phyloP scores from a whole-genome alignment of 345 rosid genomes.

The Gossypium australe region DNA sequence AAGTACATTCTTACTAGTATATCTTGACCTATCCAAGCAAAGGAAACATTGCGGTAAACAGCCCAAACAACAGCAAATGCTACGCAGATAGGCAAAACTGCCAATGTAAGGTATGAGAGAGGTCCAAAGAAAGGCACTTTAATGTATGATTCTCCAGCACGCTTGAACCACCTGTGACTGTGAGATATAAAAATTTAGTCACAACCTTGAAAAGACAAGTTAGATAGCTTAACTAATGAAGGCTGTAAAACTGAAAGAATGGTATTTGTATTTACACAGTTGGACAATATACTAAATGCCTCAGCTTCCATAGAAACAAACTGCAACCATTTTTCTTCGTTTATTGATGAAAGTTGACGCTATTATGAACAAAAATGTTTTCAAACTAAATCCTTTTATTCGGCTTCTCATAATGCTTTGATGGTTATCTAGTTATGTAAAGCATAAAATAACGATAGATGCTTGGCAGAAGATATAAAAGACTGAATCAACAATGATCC shows the following conservation, averaged over 20 bases:
- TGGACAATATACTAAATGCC: neutral
- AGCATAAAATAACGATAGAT: neutral
- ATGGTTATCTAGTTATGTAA: neutral
- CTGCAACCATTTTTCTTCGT: neutral
- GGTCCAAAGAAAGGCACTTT: conserved; percentile 92
- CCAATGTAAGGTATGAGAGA: conserved; percentile 76
- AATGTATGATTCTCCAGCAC: conserved; percentile 51
- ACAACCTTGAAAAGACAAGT: conserved; percentile 5
- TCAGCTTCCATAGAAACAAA: conserved; percentile 2
- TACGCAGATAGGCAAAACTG: conserved; percentile 87
- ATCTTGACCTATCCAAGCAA: conserved; percentile 98
- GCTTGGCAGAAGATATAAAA: neutral
- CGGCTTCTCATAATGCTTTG: neutral
- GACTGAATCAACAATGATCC: conserved; percentile 2
- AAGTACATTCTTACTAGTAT: conserved; percentile 62
- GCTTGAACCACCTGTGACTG: conserved; percentile 68
- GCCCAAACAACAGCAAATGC: conserved; percentile 90
- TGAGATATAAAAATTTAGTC: conserved; percentile 13
- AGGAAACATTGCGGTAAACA: conserved; percentile 50
- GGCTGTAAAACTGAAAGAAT: neutral
- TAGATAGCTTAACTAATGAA: conserved; percentile 3
- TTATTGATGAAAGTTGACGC: neutral
- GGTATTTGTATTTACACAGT: neutral
- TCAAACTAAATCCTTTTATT: neutral
- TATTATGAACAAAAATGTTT: neutral